Percentiles rank a stretch among this genome's conserved stretches.
Conservation (phyloP, 148 eudicot species). For the Amaranthus palmeri region DNA sequence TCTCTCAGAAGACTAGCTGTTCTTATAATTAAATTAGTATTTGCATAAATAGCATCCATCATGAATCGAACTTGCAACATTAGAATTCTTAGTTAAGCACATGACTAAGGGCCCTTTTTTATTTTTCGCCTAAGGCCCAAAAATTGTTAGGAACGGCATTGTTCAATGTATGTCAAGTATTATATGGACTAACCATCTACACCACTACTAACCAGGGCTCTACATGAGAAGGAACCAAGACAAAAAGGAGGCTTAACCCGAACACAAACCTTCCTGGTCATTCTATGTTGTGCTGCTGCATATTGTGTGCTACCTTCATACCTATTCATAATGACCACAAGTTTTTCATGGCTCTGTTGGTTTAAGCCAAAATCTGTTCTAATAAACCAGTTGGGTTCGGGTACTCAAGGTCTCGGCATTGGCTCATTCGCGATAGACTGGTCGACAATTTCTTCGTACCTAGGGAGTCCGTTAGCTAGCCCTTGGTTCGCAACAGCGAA, state of each 20-base stretch:
- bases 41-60: no score
- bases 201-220: constrained; percentile 46
- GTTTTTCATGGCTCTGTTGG: constrained; percentile 93
- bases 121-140: no score
- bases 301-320: constrained; percentile 71
- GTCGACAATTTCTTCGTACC: constrained; percentile 76
- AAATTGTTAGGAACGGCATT: no score
- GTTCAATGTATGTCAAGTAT: no score
- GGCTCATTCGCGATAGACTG: constrained; percentile 81
- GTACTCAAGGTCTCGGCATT: constrained; percentile 63
- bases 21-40: no score
- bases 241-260: constrained; percentile 47
- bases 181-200: no score
- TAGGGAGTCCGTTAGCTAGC: constrained; percentile 88
- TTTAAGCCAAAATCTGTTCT: constrained; percentile 54
- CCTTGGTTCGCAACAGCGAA: constrained; percentile 98
- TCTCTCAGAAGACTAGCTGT: no score
- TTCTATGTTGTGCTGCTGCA: constrained; percentile 57
- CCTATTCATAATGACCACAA: constrained; percentile 58
- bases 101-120: no score
- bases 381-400: constrained; percentile 81
- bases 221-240: constrained; percentile 75
- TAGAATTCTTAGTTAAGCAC: no score
- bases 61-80: no score
- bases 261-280: constrained; percentile 74